Conservation (phyloP, 805 yeast genomes). For the Nakazawaea ambrosiae region DNA sequence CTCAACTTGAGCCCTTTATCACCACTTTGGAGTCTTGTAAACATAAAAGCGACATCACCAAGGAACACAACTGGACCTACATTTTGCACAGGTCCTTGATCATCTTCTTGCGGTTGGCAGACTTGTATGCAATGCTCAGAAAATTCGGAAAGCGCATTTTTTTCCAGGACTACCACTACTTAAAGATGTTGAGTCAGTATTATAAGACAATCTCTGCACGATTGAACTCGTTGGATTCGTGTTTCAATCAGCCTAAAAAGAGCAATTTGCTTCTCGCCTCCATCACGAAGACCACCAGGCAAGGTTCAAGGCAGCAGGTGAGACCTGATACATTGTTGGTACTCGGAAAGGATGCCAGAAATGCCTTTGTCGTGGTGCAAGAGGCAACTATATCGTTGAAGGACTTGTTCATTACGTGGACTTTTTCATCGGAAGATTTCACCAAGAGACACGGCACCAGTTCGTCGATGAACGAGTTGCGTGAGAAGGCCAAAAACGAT, state of each 20-base stretch:
- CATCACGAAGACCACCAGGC: slow-evolving; percentile 37
- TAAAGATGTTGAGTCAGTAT: slow-evolving; percentile 27
- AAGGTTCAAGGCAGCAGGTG: slow-evolving; percentile 28
- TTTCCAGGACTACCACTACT: slow-evolving; percentile 37
- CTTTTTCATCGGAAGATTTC: slow-evolving; percentile 33
- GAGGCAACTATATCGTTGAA: slow-evolving; percentile 25
- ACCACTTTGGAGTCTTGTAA: slow-evolving; percentile 18
- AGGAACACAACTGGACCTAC: slow-evolving; percentile 20
- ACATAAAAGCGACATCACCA: slow-evolving; percentile 14
- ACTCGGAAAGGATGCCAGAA: slow-evolving; percentile 33
- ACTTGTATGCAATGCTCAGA: slow-evolving; percentile 39
- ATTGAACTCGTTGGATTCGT: slow-evolving; percentile 17
- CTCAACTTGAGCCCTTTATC: slow-evolving; percentile 18
- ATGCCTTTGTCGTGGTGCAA: slow-evolving; percentile 27
- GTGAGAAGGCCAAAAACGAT: slow-evolving; percentile 11
- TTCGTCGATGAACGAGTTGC: slow-evolving; percentile 9
- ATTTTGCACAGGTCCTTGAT: slow-evolving; percentile 34
- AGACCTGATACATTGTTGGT: slow-evolving; percentile 31
- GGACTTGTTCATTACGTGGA: slow-evolving; percentile 35
- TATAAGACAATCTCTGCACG: slow-evolving; percentile 20
- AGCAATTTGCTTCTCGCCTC: slow-evolving; percentile 43
- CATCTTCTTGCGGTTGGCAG: slow-evolving; percentile 39
- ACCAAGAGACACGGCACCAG: slow-evolving; percentile 24
- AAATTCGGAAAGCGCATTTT: slow-evolving; percentile 40
- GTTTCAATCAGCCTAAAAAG: slow-evolving; percentile 34